phyloP scores from a whole-genome alignment of 1,139 yeast genomes.

The Lodderomyces margitis region DNA sequence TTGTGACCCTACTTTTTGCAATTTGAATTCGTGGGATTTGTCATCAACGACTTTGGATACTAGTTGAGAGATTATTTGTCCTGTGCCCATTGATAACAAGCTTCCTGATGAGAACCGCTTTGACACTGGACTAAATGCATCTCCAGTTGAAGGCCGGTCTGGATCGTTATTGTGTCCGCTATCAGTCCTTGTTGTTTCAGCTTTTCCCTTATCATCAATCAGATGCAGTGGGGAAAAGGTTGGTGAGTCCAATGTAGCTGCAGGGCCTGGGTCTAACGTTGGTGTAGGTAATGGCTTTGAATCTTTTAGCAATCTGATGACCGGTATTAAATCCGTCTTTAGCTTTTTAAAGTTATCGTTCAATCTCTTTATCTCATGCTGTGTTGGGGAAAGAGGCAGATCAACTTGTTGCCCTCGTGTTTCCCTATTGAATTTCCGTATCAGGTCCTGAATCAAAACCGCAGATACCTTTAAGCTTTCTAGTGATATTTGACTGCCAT shows the following conservation, averaged over 20 bases:
- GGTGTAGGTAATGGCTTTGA: constrained; percentile 60
- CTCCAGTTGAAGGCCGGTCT: neutral
- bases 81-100: constrained; percentile 41
- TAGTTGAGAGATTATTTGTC: constrained; percentile 36
- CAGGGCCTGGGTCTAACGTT: constrained; percentile 41
- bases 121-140: constrained; percentile 41
- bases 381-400: constrained; percentile 25
- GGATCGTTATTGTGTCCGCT: constrained; percentile 5
- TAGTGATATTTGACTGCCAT: constrained; percentile 33
- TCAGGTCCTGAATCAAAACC: constrained; percentile 38
- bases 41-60: constrained; percentile 20
- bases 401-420: neutral
- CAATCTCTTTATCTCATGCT: constrained; percentile 36
- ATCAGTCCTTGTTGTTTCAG: constrained; percentile 9
- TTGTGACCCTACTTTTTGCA: constrained; percentile 15
- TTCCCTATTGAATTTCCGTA: constrained; percentile 22
- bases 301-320: constrained; percentile 50
- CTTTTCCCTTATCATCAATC: constrained; percentile 13
- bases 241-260: constrained; percentile 32
- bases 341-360: constrained; percentile 50
- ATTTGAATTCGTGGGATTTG: constrained; percentile 13
- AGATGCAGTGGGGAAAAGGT: constrained; percentile 25
- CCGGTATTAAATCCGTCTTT: constrained; percentile 53
- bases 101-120: constrained; percentile 42
- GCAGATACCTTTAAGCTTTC: constrained; percentile 36